These are phyloP conservation scores for Cryptosporidium ubiquitum DNA, from an alignment of 169 alveolate species.

Conservation along the genomic window DNA sequence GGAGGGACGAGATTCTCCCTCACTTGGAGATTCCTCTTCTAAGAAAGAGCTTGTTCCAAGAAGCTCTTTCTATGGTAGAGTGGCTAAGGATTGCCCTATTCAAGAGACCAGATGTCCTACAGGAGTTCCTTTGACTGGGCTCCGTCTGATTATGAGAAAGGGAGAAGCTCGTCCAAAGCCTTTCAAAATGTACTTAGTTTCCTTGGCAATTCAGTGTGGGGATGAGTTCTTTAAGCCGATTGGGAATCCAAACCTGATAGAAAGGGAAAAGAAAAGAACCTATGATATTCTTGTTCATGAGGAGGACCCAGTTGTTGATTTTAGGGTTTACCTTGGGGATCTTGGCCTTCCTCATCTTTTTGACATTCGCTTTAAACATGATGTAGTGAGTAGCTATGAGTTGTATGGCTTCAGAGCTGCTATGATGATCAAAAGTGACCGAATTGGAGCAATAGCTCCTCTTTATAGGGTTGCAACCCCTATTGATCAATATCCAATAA, in stretches of 20 bases:
- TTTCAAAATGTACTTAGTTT: slow-evolving; percentile 35
- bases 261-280: slow-evolving; percentile 26
- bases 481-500: slow-evolving; percentile 48
- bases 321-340: slow-evolving; percentile 56
- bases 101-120: slow-evolving; percentile 61
- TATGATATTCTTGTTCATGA: slow-evolving; percentile 65
- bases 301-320: slow-evolving; percentile 67
- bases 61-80: slow-evolving; percentile 66
- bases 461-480: slow-evolving; percentile 50
- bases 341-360: slow-evolving; percentile 62
- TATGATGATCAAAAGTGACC: slow-evolving; percentile 66
- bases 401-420: slow-evolving; percentile 67
- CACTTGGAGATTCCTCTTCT: background rate
- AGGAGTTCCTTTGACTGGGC: slow-evolving; percentile 64
- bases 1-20: background rate
- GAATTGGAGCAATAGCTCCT: slow-evolving; percentile 65
- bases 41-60: slow-evolving; percentile 52
- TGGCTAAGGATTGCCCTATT: slow-evolving; percentile 54
- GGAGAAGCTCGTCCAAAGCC: slow-evolving; percentile 66
- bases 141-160: slow-evolving; percentile 47
- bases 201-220: slow-evolving; percentile 54
- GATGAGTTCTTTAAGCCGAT: slow-evolving; percentile 60
- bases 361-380: slow-evolving; percentile 45
- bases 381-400: slow-evolving; percentile 52
- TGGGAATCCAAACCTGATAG: slow-evolving; percentile 58